Evolutionary conservation across 371 early-diverging fungal genomes (phyloP).

Genomic region (Dinochytrium kinnereticum): DNA sequence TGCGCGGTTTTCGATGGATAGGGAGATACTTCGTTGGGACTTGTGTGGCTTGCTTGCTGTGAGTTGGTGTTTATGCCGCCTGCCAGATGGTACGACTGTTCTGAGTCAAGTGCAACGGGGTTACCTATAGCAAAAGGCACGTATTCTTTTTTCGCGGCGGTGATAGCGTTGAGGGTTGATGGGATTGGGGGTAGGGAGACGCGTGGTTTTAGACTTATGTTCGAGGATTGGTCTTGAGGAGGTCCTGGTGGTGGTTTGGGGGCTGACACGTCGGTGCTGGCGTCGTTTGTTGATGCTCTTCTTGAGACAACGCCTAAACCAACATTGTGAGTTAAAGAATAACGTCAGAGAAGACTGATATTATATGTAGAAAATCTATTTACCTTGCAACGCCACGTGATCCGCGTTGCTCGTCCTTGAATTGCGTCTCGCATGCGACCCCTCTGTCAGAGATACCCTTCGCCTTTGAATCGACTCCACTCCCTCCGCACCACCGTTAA

Average conservation of each 20-base stretch:
- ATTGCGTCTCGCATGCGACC: background rate
- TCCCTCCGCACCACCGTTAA: no score
- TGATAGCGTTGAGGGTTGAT: background rate
- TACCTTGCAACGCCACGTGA: background rate
- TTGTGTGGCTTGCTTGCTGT: no score
- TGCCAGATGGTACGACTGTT: no score
- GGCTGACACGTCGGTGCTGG: background rate
- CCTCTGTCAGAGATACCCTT: background rate
- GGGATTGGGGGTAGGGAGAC: background rate
- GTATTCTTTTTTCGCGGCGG: background rate
- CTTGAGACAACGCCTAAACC: background rate
- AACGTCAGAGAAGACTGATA: no score
- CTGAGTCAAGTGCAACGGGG: no score
- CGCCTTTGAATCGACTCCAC: no score
- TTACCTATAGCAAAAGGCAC: no score
- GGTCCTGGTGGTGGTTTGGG: background rate
- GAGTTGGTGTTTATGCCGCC: no score
- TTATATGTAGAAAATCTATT: background rate
- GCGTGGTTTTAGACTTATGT: background rate
- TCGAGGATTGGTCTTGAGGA: background rate
- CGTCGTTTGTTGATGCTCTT: background rate
- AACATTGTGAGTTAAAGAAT: background rate
- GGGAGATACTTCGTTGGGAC: no score
- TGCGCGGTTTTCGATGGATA: no score
- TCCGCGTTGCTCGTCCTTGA: background rate